phyloP scores from a whole-genome alignment of 2,329 filamentous ascomycete species.

The Didymellaceae sp. region DNA sequence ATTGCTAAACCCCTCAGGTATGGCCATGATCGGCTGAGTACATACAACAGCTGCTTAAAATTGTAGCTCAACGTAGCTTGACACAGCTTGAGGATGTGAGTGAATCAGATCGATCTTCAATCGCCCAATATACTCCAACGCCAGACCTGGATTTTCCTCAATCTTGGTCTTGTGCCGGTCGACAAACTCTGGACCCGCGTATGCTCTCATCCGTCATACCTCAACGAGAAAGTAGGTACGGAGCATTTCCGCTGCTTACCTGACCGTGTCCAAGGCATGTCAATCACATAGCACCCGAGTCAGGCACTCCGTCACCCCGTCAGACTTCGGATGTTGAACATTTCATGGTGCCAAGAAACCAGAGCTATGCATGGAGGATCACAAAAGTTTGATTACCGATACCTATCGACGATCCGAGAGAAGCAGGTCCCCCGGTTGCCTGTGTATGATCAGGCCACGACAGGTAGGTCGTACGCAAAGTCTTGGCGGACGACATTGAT shows the following conservation, averaged over 20 bases:
- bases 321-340: neutral
- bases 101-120: too few species aligned
- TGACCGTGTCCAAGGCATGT: neutral
- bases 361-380: neutral
- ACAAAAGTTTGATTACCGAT: neutral
- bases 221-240: too few species aligned
- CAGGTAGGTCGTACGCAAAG: conserved; percentile 6
- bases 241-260: conserved; percentile 8
- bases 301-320: neutral
- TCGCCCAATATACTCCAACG: neutral
- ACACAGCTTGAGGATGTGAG: too few species aligned
- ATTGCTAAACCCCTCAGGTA: neutral
- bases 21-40: conserved; percentile 3
- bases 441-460: neutral
- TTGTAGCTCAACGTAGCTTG: too few species aligned
- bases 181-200: neutral
- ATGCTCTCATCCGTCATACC: too few species aligned
- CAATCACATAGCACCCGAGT: conserved; percentile 1
- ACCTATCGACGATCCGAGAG: neutral
- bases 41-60: neutral
- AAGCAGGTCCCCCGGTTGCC: neutral
- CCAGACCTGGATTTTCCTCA: neutral
- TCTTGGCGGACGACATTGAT: neutral
- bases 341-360: neutral
- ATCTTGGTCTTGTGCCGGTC: neutral